These are phyloP conservation scores for Sporothrix phasma DNA, from an alignment of 2,329 filamentous ascomycete species.

Conservation along the genomic window DNA sequence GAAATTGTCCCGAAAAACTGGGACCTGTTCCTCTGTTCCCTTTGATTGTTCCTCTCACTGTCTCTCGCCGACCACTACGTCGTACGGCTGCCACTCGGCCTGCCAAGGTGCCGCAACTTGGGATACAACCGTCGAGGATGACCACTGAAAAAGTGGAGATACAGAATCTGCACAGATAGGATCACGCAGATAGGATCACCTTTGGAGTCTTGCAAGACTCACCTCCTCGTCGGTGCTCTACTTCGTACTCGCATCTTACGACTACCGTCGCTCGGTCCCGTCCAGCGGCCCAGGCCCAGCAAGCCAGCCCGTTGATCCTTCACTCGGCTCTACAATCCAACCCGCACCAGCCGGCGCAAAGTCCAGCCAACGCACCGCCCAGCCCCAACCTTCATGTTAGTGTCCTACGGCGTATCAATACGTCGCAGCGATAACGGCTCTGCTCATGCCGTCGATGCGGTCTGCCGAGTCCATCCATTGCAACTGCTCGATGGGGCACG, in stretches of 20 bases:
- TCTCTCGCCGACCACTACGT: background rate
- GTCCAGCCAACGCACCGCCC: background rate
- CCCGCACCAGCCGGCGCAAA: background rate
- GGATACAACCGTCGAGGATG: background rate
- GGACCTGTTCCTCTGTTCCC: background rate
- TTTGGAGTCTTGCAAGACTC: too few relatives aligned
- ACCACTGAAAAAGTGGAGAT: background rate
- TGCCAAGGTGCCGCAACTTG: constrained; percentile 2
- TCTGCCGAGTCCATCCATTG: background rate
- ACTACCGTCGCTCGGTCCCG: background rate
- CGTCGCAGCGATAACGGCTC: background rate
- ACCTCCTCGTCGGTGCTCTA: background rate
- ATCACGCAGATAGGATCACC: background rate
- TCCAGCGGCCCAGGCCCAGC: background rate
- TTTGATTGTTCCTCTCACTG: background rate
- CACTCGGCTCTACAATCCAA: background rate
- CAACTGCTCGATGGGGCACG: too few relatives aligned
- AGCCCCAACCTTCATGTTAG: background rate
- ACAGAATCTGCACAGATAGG: background rate
- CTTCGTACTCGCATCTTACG: too few relatives aligned
- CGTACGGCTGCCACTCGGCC: background rate
- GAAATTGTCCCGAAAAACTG: background rate
- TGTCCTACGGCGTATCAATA: too few relatives aligned
- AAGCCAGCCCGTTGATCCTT: background rate
- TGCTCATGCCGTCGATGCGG: background rate